Evolutionary conservation across 2,329 filamentous ascomycete genomes (phyloP).

Genomic region (Aulographum hederae): DNA sequence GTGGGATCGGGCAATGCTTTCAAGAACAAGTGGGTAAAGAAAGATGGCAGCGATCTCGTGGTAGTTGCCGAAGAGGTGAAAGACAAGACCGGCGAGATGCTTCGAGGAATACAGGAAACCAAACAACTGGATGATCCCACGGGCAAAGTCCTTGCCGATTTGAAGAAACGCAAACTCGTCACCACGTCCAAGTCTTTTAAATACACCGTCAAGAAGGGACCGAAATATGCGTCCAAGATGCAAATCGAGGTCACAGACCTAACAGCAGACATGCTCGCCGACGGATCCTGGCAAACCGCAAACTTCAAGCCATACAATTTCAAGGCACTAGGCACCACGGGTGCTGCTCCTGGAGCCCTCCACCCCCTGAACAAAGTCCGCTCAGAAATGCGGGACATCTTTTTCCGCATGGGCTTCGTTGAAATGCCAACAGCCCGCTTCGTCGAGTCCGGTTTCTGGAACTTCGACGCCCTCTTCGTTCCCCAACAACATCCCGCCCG

Average conservation of each 20-base stretch:
- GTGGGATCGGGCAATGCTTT: slow-evolving; percentile 92
- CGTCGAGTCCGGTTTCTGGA: slow-evolving; percentile 97
- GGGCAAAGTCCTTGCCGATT: slow-evolving; percentile 58
- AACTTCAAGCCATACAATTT: slow-evolving; percentile 76
- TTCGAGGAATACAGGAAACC: slow-evolving; percentile 54
- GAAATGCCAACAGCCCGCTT: slow-evolving; percentile 94
- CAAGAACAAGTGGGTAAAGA: slow-evolving; percentile 52
- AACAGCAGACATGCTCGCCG: slow-evolving; percentile 79
- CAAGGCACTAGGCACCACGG: slow-evolving; percentile 50
- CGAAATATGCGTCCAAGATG: slow-evolving; percentile 77
- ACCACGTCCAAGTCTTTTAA: slow-evolving; percentile 66
- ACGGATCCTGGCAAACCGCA: slow-evolving; percentile 79
- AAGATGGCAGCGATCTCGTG: slow-evolving; percentile 35
- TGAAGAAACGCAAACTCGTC: slow-evolving; percentile 85
- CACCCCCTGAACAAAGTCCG: slow-evolving; percentile 74
- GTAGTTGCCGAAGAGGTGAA: slow-evolving; percentile 51
- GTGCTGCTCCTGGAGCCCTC: slow-evolving; percentile 22
- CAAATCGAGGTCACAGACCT: slow-evolving; percentile 88
- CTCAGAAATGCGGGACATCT: slow-evolving; percentile 89
- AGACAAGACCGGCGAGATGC: slow-evolving; percentile 60
- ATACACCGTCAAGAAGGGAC: slow-evolving; percentile 70
- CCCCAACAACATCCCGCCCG: slow-evolving; percentile 95
- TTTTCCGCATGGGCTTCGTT: slow-evolving; percentile 97
- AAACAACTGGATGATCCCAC: slow-evolving; percentile 46
- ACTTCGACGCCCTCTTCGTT: slow-evolving; percentile 92